Percentiles rank a stretch among this genome's conserved stretches.
phyloP scores from a whole-genome alignment of 345 rosid genomes.

The Citrus sp. region DNA sequence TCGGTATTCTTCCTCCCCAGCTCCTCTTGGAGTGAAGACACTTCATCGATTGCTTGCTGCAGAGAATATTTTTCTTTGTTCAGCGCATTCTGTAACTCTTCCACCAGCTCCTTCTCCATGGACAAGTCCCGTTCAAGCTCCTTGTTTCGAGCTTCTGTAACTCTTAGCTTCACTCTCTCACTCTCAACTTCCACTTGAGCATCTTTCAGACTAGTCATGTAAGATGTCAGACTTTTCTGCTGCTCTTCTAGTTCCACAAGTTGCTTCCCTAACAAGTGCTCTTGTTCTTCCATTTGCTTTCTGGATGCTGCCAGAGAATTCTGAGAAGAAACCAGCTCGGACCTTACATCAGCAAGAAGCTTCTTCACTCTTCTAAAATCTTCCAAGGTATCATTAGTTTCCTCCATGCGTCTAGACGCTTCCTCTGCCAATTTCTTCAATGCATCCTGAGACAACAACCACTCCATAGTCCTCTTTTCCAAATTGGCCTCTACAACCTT shows the following conservation, averaged over 20 bases:
- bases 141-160: constrained; percentile 60
- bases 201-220: constrained; percentile 62
- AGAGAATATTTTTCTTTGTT: constrained; percentile 50
- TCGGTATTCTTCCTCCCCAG: constrained; percentile 46
- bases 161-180: constrained; percentile 64
- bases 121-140: constrained; percentile 56
- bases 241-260: constrained; percentile 63
- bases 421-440: constrained; percentile 47
- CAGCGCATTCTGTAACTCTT: constrained; percentile 51
- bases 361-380: constrained; percentile 65
- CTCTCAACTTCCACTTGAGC: constrained; percentile 70
- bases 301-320: constrained; percentile 61
- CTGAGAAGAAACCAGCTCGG: constrained; percentile 67
- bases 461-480: constrained; percentile 64
- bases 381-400: constrained; percentile 51
- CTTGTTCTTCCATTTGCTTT: constrained; percentile 63
- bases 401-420: constrained; percentile 38
- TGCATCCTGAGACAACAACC: constrained; percentile 68
- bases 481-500: constrained; percentile 52
- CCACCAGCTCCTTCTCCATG: constrained; percentile 45
- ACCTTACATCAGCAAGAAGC: constrained; percentile 68
- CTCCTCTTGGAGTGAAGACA: constrained; percentile 44
- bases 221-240: constrained; percentile 47
- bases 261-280: constrained; percentile 41
- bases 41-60: constrained; percentile 50